Base-by-base conservation (phyloP, 1,284 basidiomycete genomes). In the Apiotrichum laibachii region DNA sequence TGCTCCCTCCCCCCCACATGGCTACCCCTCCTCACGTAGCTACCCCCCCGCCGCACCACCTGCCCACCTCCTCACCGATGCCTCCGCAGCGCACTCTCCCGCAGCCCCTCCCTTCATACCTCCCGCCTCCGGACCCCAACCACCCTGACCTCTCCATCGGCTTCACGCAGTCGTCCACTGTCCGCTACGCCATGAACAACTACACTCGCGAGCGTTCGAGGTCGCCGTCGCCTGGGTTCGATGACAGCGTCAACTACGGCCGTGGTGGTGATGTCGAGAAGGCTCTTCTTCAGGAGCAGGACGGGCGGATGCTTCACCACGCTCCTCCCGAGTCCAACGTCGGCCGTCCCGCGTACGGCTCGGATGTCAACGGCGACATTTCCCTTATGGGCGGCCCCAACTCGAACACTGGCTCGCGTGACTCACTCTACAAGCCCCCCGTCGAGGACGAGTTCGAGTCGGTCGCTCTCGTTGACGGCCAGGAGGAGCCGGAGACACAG, bases 401-500 rank as follows among this genome's bases (percentile, higher is more conserved):
- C 19, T 40, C 54, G n/a, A n/a, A 37, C 19, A 31, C 26, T 31
- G 50, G 46, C 13, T 40, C 54, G 22, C 53, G 53, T 7, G 53
- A 55, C 6, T 54, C 50, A 15, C 53, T 60, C 11, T 58, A 58
- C 59, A 63, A 63, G 59, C 43, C 53, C 0, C 59, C 59, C 1
- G 18, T 63, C 9, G 61, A 62, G 19, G 61, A 52, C 40, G 57
- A 44, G 48, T 63, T 63, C 37, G 62, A 63, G 57, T 46, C 57
- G 3, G 59, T 57, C 18, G 50, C 59, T 9, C 56, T 63, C 8
- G 53, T 60, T 5, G 56, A 62, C 11, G 56, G 56, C 2, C 57
- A 53, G 43, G 50, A 55, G 19, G 49, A 57, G 10, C 19, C 57
- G 48, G 53, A 52, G 57, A 91, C 89, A 7, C 85, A 85, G 55